Percentiles rank a stretch among this genome's conserved stretches.
phyloP scores from a whole-genome alignment of 345 rosid species.

The Linum trigynum region DNA sequence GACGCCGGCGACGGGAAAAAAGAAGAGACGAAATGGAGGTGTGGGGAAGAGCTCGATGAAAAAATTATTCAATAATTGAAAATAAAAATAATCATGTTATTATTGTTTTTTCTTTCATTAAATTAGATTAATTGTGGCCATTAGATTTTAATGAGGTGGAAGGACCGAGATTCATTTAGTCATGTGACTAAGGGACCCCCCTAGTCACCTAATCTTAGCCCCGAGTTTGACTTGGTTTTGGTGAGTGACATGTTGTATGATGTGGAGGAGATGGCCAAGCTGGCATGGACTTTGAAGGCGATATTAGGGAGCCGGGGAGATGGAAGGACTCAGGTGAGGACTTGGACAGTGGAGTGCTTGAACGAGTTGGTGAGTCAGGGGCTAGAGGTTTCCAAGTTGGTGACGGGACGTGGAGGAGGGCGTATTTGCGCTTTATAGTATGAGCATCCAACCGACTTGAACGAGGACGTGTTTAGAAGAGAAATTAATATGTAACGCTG shows the following conservation, averaged over 20 bases:
- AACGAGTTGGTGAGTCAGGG: slow-evolving; percentile 25
- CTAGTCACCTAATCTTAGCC: no score
- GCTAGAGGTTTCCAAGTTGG: slow-evolving; percentile 18
- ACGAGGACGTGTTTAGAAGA: no score
- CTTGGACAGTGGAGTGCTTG: slow-evolving; percentile 20
- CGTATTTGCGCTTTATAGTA: not conserved
- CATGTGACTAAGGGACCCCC: no score
- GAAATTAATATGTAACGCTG: no score
- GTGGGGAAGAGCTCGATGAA: not conserved
- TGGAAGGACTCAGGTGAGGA: slow-evolving; percentile 26
- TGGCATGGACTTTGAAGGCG: slow-evolving; percentile 23
- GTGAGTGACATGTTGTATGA: slow-evolving; percentile 36
- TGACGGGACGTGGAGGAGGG: not conserved
- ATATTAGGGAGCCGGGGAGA: slow-evolving; percentile 6
- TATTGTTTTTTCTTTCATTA: no score
- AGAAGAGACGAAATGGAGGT: slow-evolving; percentile 7
- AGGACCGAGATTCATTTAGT: no score
- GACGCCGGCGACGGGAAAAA: slow-evolving; percentile 30
- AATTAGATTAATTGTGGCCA: no score
- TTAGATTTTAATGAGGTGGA: no score
- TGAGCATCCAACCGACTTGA: no score
- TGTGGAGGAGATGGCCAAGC: slow-evolving; percentile 14
- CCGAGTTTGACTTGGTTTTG: slow-evolving; percentile 22
- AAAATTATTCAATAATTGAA: no score
- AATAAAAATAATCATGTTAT: no score